phyloP scores from a whole-genome alignment of 2,329 filamentous ascomycete species.

The Pseudogymnoascus sp. region DNA sequence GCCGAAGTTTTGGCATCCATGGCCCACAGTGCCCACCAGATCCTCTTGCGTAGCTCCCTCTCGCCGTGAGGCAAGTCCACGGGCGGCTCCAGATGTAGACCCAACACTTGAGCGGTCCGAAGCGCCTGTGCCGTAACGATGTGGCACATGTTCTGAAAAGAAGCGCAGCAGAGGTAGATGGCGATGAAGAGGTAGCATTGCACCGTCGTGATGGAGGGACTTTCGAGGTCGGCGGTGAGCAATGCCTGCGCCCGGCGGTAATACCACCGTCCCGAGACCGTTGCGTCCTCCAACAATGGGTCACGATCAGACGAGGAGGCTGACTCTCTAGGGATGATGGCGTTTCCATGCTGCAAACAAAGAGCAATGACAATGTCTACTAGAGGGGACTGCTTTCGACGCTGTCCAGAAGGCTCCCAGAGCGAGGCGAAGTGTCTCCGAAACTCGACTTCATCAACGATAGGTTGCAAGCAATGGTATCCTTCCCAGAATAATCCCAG shows the following conservation, averaged over 20 bases:
- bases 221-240: slow-evolving; percentile 31
- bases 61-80: slow-evolving; percentile 24
- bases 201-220: slow-evolving; percentile 32
- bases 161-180: slow-evolving; percentile 34
- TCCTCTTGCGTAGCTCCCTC: slow-evolving; percentile 34
- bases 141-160: slow-evolving; percentile 35
- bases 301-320: too few species aligned
- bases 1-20: slow-evolving; percentile 35
- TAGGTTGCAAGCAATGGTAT: too few species aligned
- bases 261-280: slow-evolving; percentile 32
- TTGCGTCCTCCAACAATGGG: slow-evolving; percentile 21
- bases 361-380: too few species aligned
- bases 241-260: slow-evolving; percentile 35
- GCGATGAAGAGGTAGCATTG: slow-evolving; percentile 35
- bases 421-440: too few species aligned
- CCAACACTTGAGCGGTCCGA: slow-evolving; percentile 33
- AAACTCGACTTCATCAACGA: too few species aligned
- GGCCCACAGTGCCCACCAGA: slow-evolving; percentile 41
- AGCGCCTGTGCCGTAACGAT: slow-evolving; percentile 30
- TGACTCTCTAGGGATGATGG: too few species aligned
- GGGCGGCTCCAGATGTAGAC: slow-evolving; percentile 35
- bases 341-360: too few species aligned
- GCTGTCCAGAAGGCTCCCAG: too few species aligned
- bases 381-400: too few species aligned
- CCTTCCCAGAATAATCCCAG: too few species aligned